Percentiles rank a stretch among this genome's conserved stretches.
Conservation (phyloP, 441 rosid genomes). For the Arabidopsis hybrid region DNA sequence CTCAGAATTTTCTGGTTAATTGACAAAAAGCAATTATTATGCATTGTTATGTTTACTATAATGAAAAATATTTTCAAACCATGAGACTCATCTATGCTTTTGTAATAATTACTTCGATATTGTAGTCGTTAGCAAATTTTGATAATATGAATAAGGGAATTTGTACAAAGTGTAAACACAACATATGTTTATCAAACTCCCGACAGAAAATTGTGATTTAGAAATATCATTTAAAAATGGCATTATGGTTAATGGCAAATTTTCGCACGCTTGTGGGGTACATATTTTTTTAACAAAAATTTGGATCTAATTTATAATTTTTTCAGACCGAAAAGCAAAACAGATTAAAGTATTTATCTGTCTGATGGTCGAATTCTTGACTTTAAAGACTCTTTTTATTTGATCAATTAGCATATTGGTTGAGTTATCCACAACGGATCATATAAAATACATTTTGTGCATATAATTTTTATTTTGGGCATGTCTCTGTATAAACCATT, state of each 20-base stretch:
- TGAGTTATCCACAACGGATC: neutral
- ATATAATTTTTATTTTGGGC: no score
- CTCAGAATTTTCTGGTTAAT: no score
- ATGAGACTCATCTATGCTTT: neutral
- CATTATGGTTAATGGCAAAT: neutral
- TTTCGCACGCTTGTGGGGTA: conserved; percentile 1
- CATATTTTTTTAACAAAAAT: neutral
- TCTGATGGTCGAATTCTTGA: neutral
- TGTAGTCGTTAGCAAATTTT: neutral
- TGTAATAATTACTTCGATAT: neutral
- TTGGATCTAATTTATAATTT: neutral
- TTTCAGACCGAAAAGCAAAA: neutral
- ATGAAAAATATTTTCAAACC: conserved; percentile 13
- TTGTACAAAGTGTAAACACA: conserved; percentile 21
- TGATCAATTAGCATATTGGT: neutral
- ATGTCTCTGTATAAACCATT: no score
- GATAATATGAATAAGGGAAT: neutral
- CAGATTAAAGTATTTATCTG: neutral
- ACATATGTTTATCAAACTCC: conserved; percentile 20
- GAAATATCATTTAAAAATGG: conserved; percentile 1
- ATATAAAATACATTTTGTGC: neutral
- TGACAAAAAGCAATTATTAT: no score
- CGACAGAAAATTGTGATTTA: neutral
- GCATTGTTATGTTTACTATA: neutral
- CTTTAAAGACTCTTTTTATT: neutral